Evolutionary conservation across 352 stramenopile genomes (phyloP), one percentile per base, ranked within the genome.

Genomic region (Phytophthora pisi): DNA sequence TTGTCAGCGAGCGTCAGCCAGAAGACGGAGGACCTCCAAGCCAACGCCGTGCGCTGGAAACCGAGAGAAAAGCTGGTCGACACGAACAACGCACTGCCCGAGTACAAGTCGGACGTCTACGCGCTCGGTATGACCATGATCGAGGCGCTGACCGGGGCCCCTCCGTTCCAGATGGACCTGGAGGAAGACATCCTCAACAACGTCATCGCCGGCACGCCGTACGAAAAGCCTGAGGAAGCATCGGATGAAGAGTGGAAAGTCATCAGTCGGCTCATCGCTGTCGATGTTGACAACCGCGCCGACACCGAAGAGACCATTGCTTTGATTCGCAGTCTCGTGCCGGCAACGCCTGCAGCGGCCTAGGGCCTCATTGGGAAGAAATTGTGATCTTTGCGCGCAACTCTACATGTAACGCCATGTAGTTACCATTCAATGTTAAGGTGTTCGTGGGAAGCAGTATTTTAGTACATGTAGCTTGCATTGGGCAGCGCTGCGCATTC

Each of bases 111-210:
- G 1, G 69, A 77, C 42, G 36, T 74, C 1, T 77, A 70, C 45
- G 47, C 72, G 31, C 62, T 84, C 26, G 76, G 70, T 1, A 68
- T 84, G 61, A 68, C 51, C 11, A 64, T 81, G 0, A 51, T 79
- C 31, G 76, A 81, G 30, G 70, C 68, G 9, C 18, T 67, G 11
- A 68, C 64, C 1, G 10, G 54, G 5, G 47, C 51, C 4, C 11
- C 57, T 31, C 69, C 69, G 3, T 77, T 62, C 36, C 43, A 26
- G 18, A 46, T 62, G 5, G 28, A 51, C 3, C 26, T 55, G 7
- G 65, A 72, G 16, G 34, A 56, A 8, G 38, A 45, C 5, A 51
- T 67, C 13, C n/a, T 58, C 40, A 43, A 58, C 16, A 62, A 53
- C 6, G 18, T 74, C 26, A 38, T 62, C 0, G 9, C 18, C 1